These are phyloP conservation scores for Fusarium luffae DNA, from an alignment of 2,329 filamentous ascomycete species.

Conservation along the genomic window DNA sequence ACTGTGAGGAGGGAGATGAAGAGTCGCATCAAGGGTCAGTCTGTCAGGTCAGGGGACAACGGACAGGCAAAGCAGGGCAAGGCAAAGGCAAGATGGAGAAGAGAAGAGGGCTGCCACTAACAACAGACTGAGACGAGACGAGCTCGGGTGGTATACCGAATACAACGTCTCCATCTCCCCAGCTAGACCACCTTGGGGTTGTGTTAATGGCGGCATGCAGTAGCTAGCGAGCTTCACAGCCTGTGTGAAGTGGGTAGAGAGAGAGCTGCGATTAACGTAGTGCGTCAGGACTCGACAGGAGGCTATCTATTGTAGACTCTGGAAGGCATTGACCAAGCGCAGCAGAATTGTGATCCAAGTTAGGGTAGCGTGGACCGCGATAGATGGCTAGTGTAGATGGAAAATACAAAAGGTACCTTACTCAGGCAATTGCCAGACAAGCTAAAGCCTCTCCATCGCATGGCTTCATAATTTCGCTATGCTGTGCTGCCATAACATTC, in stretches of 20 bases:
- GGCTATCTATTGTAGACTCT: conserved; percentile 5
- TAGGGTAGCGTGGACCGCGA: conserved; percentile 30
- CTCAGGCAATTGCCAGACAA: not conserved
- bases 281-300: conserved; percentile 13
- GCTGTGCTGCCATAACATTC: conserved; percentile 1
- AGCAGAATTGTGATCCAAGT: conserved; percentile 27
- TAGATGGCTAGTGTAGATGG: conserved; percentile 25
- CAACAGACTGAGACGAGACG: conserved; percentile 20
- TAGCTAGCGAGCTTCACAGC: conserved; percentile 19
- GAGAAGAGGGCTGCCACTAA: conserved; percentile 44
- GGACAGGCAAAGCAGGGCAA: conserved; percentile 30
- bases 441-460: conserved; percentile 1
- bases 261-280: conserved; percentile 1
- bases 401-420: conserved; percentile 1
- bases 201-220: conserved; percentile 30
- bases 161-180: conserved; percentile 12
- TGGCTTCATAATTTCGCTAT: conserved; percentile 21
- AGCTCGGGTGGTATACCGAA: conserved; percentile 17
- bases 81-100: conserved; percentile 38
- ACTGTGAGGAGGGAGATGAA: conserved; percentile 35
- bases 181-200: conserved; percentile 12
- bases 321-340: conserved; percentile 13
- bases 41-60: conserved; percentile 21
- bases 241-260: conserved; percentile 3
- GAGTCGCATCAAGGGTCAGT: conserved; percentile 25